A percentile compares a stretch with the other conserved stretches of the same genome.
phyloP scores from a whole-genome alignment of 2,329 filamentous ascomycete species.

The Trichoderma aggressivum region DNA sequence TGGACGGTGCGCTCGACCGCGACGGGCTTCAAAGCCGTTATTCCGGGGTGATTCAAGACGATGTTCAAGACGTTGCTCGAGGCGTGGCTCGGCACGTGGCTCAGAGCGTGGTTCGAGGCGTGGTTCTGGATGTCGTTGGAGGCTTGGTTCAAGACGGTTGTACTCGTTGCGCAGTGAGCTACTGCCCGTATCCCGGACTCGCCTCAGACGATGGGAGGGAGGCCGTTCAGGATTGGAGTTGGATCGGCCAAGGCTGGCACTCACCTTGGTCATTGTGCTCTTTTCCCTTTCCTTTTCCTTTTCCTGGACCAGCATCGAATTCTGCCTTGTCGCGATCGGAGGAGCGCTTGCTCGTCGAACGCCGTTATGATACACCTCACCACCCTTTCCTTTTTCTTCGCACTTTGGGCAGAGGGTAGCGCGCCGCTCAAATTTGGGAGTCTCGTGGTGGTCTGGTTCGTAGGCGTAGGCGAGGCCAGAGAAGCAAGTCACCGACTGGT shows the following conservation, averaged over 20 bases:
- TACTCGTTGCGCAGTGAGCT: constrained; percentile 11
- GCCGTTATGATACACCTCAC: background rate
- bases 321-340: background rate
- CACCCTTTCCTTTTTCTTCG: background rate
- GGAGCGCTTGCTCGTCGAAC: background rate
- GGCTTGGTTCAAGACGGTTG: background rate
- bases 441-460: background rate
- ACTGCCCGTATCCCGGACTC: background rate
- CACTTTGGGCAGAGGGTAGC: constrained; percentile 3
- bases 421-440: background rate
- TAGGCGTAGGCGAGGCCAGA: background rate
- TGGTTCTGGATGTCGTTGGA: background rate
- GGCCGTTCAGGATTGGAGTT: background rate
- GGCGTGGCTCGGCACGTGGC: background rate
- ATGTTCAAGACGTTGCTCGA: background rate
- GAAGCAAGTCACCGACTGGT: background rate
- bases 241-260: background rate
- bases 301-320: background rate
- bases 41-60: background rate
- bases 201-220: background rate
- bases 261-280: background rate
- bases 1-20: background rate
- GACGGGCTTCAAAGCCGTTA: background rate
- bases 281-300: background rate
- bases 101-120: too few species aligned